Percentiles rank a stretch among this genome's conserved stretches.
Conservation (phyloP, 75 land plant genomes). For the Pinus taeda region DNA sequence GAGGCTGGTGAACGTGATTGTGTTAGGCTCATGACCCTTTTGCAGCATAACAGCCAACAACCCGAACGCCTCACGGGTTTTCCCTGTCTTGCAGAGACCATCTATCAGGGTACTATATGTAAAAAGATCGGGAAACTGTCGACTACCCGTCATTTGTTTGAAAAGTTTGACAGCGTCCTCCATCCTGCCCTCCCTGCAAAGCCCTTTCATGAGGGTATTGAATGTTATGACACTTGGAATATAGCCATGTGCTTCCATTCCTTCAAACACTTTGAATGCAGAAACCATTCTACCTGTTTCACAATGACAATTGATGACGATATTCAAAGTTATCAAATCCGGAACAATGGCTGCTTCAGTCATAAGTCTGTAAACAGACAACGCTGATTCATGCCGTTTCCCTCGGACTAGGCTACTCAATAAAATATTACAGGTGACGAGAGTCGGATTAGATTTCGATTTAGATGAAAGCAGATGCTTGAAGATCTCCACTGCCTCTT, state of each 20-base stretch:
- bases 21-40: conserved; percentile 32
- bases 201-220: conserved; percentile 42
- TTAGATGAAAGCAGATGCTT: too few relatives aligned
- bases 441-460: too few relatives aligned
- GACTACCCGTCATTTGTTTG: conserved; percentile 32
- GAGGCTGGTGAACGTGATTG: conserved; percentile 48
- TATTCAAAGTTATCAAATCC: conserved; percentile 63
- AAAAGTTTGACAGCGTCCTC: conserved; percentile 40
- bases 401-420: too few relatives aligned
- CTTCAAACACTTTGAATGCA: conserved; percentile 29
- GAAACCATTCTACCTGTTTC: conserved; percentile 30
- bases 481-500: too few relatives aligned
- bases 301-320: conserved; percentile 60
- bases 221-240: conserved; percentile 42
- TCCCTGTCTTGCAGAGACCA: conserved; percentile 24
- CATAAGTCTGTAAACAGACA: too few relatives aligned
- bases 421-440: too few relatives aligned
- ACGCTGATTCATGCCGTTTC: too few relatives aligned
- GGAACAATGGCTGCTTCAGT: conserved; percentile 17
- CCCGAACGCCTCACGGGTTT: background rate
- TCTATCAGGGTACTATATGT: conserved; percentile 52
- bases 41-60: conserved; percentile 26
- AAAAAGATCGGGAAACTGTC: conserved; percentile 43
- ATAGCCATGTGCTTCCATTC: conserved; percentile 40
- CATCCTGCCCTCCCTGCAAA: conserved; percentile 46